Percentiles rank a stretch among this genome's conserved stretches.
Evolutionary conservation across 176 grass and related monocot species (phyloP).

Genomic region (Rhynchospora tenuis): DNA sequence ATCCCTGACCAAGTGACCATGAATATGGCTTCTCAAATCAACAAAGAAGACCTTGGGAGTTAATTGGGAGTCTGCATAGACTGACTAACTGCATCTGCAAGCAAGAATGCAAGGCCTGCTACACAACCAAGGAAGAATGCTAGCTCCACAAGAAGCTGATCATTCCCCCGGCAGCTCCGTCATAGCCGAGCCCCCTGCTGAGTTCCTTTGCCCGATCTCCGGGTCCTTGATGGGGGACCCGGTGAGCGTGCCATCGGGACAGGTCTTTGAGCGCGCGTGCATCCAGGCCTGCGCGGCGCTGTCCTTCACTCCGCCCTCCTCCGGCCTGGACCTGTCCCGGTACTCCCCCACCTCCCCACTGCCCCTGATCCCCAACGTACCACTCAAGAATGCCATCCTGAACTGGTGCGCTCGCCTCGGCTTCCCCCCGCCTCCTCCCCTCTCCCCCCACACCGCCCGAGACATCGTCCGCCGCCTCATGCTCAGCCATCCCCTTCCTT

Average conservation of each 20-base stretch:
- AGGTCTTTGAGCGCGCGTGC: constrained; percentile 85
- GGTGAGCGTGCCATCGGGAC: constrained; percentile 44
- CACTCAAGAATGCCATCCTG: constrained; percentile 69
- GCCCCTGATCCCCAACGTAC: constrained; percentile 68
- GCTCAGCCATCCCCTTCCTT: constrained; percentile 5
- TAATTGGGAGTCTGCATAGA: no score
- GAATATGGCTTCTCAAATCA: neutral
- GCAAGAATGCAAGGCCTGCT: no score
- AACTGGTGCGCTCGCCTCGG: constrained; percentile 65
- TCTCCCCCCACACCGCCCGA: constrained; percentile 47
- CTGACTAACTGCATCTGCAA: no score
- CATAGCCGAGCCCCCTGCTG: constrained; percentile 47
- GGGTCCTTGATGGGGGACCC: constrained; percentile 82
- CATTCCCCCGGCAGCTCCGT: no score
- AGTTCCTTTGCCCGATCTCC: constrained; percentile 95
- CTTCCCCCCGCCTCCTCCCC: constrained; percentile 43
- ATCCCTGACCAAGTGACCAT: no score
- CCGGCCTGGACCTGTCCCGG: constrained; percentile 31
- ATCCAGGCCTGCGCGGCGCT: constrained; percentile 75
- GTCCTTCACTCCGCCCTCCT: constrained; percentile 46
- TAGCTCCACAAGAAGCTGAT: no score
- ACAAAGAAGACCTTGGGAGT: neutral
- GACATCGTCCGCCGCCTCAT: constrained; percentile 76
- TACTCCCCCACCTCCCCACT: constrained; percentile 28
- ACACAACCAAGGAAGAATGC: no score